A percentile compares a stretch with the other conserved stretches of the same genome.
phyloP scores from a whole-genome alignment of 768 basidiomycete species.

The Pleurotus cornucopiae region DNA sequence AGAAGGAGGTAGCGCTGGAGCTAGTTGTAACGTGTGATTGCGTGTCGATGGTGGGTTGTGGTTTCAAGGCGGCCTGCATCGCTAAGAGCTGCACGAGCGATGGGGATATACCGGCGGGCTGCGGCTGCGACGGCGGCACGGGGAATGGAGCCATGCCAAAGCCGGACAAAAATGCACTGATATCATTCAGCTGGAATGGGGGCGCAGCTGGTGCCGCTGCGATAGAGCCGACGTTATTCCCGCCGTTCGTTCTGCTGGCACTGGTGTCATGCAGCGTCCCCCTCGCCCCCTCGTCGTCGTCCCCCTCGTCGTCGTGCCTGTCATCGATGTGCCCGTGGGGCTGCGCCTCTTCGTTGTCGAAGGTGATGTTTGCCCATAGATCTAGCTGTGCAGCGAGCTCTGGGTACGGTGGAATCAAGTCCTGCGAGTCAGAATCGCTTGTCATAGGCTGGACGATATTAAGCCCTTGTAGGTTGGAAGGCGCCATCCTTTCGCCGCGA shows the following conservation, averaged over 20 bases:
- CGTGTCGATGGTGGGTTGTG: slow-evolving; percentile 13
- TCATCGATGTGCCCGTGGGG: slow-evolving; percentile 15
- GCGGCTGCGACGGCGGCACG: slow-evolving; percentile 29
- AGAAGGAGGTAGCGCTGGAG: slow-evolving; percentile 18
- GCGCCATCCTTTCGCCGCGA: slow-evolving; percentile 40
- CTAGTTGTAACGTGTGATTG: slow-evolving; percentile 17
- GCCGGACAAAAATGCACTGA: slow-evolving; percentile 32
- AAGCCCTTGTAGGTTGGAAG: slow-evolving; percentile 70
- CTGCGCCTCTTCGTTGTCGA: slow-evolving; percentile 44
- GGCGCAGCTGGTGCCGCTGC: slow-evolving; percentile 16
- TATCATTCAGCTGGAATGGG: slow-evolving; percentile 20
- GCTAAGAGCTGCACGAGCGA: slow-evolving; percentile 72
- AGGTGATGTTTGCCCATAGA: slow-evolving; percentile 80
- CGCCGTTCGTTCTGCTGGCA: slow-evolving; percentile 43
- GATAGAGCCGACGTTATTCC: slow-evolving; percentile 22
- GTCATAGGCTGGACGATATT: slow-evolving; percentile 67
- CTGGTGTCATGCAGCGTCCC: slow-evolving; percentile 54
- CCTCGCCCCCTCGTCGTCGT: slow-evolving; percentile 46
- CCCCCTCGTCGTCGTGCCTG: slow-evolving; percentile 28
- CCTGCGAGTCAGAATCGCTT: slow-evolving; percentile 40
- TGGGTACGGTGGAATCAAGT: slow-evolving; percentile 65
- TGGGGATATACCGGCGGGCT: slow-evolving; percentile 32
- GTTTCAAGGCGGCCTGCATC: slow-evolving; percentile 24
- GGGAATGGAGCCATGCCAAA: slow-evolving; percentile 41
- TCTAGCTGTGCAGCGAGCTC: slow-evolving; percentile 77